These are phyloP conservation scores for Ogataea nonfermentans DNA, from an alignment of 805 yeast species.

Conservation along the genomic window DNA sequence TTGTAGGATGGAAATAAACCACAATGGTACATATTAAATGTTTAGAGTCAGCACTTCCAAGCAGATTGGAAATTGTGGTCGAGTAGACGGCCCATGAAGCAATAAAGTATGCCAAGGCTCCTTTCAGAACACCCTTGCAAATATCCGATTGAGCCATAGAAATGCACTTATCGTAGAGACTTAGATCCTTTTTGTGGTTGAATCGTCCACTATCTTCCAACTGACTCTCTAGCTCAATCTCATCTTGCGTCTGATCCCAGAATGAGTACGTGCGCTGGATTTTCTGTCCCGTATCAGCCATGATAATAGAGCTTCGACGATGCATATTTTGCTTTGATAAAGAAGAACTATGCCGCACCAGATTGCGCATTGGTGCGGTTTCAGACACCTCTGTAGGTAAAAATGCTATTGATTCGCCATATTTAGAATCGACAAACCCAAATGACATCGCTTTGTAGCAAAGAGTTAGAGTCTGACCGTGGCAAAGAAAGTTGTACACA, in stretches of 20 bases:
- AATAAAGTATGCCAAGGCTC: slow-evolving; percentile 69
- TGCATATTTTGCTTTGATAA: slow-evolving; percentile 18
- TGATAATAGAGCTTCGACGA: slow-evolving; percentile 39
- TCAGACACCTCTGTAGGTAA: slow-evolving; percentile 7
- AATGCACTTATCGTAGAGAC: neutral
- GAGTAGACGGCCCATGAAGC: slow-evolving; percentile 74
- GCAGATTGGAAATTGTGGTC: slow-evolving; percentile 43
- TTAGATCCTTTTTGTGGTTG: slow-evolving; percentile 14
- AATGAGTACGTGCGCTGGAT: slow-evolving; percentile 30
- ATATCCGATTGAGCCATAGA: slow-evolving; percentile 5
- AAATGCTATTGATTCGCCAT: slow-evolving; percentile 2
- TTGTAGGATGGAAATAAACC: slow-evolving; percentile 80
- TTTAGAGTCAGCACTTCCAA: slow-evolving; percentile 71
- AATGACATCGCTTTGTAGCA: slow-evolving; percentile 3
- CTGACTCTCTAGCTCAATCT: slow-evolving; percentile 18
- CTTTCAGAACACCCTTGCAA: slow-evolving; percentile 46
- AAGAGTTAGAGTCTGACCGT: slow-evolving; percentile 2
- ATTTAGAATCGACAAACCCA: slow-evolving; percentile 1
- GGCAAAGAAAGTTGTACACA: slow-evolving; percentile 8
- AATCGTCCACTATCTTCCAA: slow-evolving; percentile 7
- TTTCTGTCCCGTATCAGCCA: slow-evolving; percentile 44
- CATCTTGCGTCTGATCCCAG: slow-evolving; percentile 28
- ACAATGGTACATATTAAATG: slow-evolving; percentile 81
- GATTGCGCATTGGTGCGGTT: slow-evolving; percentile 2
- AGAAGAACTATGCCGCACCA: slow-evolving; percentile 16